Evolutionary conservation across 2,329 filamentous ascomycete species (phyloP), one percentile per base, ranked within the genome.

Genomic region (Aspergillus chevalieri): DNA sequence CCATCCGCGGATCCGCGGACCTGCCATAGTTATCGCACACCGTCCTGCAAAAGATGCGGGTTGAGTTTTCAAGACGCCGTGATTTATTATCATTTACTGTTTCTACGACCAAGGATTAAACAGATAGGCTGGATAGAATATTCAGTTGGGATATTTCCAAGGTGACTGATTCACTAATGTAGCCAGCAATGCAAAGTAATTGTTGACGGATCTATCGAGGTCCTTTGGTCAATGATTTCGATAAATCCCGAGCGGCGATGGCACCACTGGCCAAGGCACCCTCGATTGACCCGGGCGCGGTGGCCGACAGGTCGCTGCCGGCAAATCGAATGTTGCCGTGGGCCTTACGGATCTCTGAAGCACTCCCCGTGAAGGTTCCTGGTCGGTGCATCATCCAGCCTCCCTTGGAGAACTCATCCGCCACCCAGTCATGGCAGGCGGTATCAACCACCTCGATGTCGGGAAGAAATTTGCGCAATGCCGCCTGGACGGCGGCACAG

Each of bases 351-450:
- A 55, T 45, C 26, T 50, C 41, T 1, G 44, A 2, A 4, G 39
- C 50, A 19, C 34, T 50, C 15, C n/a, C 38, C 30, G 52, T 55
- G 9, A 55, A 47, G n/a, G 19, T 46, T 1, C 52, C 52, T 14
- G 52, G 52, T 36, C 50, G 47, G 39, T 55, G 45, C 48, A 50
- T 50, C 48, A 50, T 51, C 52, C 52, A 54, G 24, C 52, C 54
- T 12, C 54, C 54, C 42, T 50, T 24, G 15, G 52, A 50, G 33
- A 52, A 56, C 34, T 54, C 52, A 38, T 56, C 54, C 8, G 28
- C 33, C 14, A 39, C 46, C 54, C 54, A 56, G 38, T 52, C 45
- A 30, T 56, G 54, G 43, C 34, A 50, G 3, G 48, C 52, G 6
- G 46, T 51, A 38, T 55, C 50, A 15, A 55, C 42, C 7, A 55